A percentile compares a stretch with the other conserved stretches of the same genome.
Evolutionary conservation across 2,329 filamentous ascomycete genomes (phyloP).

Genomic region (Microdochium bolleyi): DNA sequence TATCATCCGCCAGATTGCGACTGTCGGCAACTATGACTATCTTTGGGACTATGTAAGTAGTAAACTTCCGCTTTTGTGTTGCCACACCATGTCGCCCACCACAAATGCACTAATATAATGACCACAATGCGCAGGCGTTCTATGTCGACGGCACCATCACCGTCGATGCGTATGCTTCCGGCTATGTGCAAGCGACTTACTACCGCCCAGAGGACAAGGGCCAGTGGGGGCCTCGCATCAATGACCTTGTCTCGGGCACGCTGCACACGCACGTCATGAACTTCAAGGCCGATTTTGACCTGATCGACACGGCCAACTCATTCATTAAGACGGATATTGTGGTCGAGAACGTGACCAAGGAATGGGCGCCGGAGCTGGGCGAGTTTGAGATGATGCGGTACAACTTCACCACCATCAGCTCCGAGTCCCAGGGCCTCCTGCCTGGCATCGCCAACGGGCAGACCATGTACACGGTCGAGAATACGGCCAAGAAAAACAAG

Average conservation of each 20-base stretch:
- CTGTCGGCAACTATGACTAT: constrained; percentile 34
- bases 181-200: constrained; percentile 24
- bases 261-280: constrained; percentile 19
- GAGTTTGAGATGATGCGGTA: constrained; percentile 19
- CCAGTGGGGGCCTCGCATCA: constrained; percentile 13
- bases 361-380: constrained; percentile 24
- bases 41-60: constrained; percentile 20
- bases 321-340: constrained; percentile 19
- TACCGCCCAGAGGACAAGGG: constrained; percentile 9
- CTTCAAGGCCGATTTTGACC: constrained; percentile 20
- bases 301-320: constrained; percentile 15
- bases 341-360: constrained; percentile 13
- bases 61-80: not conserved
- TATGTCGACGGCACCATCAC: constrained; percentile 27
- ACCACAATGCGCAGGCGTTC: constrained; percentile 8
- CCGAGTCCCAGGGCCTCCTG: constrained; percentile 21
- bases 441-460: constrained; percentile 21
- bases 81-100: not conserved
- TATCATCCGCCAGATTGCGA: constrained; percentile 27
- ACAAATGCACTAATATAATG: not conserved
- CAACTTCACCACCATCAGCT: constrained; percentile 16
- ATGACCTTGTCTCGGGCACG: constrained; percentile 14
- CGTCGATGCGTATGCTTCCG: constrained; percentile 26
- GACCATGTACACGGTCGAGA: constrained; percentile 29
- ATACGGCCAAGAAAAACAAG: constrained; percentile 22